Base-by-base conservation (phyloP, 2,329 filamentous ascomycete species). In the Davidsoniella eucalypti region DNA sequence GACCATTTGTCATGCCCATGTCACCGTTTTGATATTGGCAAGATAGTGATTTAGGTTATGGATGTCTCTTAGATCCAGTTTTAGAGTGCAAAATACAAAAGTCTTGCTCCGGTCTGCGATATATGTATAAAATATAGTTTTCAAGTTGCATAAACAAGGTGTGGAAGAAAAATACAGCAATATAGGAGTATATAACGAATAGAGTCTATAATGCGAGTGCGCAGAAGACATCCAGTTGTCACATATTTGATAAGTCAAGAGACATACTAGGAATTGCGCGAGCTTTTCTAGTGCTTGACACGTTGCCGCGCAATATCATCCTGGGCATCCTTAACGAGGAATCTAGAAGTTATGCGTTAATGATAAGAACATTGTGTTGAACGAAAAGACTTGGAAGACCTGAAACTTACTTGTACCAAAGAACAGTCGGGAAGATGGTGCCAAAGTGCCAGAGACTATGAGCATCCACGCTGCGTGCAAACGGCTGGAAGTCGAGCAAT, bases 401-500 rank as follows among this genome's bases (percentile, higher is more conserved):
- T 12, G 41, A 17, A 52, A 80, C 87, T 72, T 69, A 96, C 88
- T 84, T 87, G 65, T 98, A 98, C 85, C 85, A 95, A 69, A 94
- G 75, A 46, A 92, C 69, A 0, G 86, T 86, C 8, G 92, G 92
- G 29, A 76, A 75, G 47, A 98, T 90, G 0, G 92, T 98, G 51
- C 88, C 87, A 54, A 94, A 63, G 72, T 98, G 92, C 92, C 92
- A 98, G 55, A 98, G 65, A 60, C 85, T 88, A 67, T 98, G 92
- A 3, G 92, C 92, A 70, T 98, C 92, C 47, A 98, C 66, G 63
- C 82, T 79, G 6, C 86, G 84, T 63, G 76, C 72, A 67, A 84
- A 73, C 2, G 92, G 92, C 49, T 92, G 78, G 60, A 98, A 98
- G 64, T 98, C 92, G 55, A 96, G 76, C 58, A 98, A 64, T 68